Base-by-base conservation (phyloP, 2,329 filamentous ascomycete genomes). In the Pleoardoris graminearum region DNA sequence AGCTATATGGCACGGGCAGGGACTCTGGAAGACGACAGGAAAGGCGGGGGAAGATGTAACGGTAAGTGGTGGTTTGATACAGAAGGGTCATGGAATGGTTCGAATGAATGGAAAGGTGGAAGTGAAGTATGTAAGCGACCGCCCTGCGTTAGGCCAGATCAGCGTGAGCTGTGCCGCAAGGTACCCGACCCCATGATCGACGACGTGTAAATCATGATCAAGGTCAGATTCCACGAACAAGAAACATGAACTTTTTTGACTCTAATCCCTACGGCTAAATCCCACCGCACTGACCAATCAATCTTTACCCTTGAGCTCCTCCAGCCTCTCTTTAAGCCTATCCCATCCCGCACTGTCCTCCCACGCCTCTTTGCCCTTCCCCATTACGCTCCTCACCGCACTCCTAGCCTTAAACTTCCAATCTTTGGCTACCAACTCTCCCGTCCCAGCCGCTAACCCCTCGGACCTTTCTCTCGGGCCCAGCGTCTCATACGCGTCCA, bases 391-490 rank as follows among this genome's bases (percentile, higher is more conserved):
- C 48, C 91, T 80, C 2, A 96, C 80, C 10, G 92, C 92, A 70
- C 85, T 95, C 63, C 90, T 81, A 0, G 90, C 90, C 81, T 96
- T 97, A 58, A 89, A 89, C 72, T 84, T 89, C 94, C 94, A 99
- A 65, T 86, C 87, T 53, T 82, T 82, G 2, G 90, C 90, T 2
- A 97, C 85, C 25, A 84, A 67, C 57, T 86, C 84, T 0, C 80
- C 78, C 22, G 74, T 77, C 0, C 75, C 75, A 1, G 71, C 77
- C 0, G 65, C 75, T 51, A 81, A 63, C 1, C 82, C 82, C 54
- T 84, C 83, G 6, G 80, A 84, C 62, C 72, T 68, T 60, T 76
- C 68, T 62, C 71, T 71, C 55, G 74, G 62, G 1, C 74, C 77
- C 62, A 91, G 85, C 70, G 87, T 91, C 75, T 94, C 89, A 74